Conservation (phyloP, 1,284 basidiomycete genomes). For the Pyrrhoderma lamaoense region DNA sequence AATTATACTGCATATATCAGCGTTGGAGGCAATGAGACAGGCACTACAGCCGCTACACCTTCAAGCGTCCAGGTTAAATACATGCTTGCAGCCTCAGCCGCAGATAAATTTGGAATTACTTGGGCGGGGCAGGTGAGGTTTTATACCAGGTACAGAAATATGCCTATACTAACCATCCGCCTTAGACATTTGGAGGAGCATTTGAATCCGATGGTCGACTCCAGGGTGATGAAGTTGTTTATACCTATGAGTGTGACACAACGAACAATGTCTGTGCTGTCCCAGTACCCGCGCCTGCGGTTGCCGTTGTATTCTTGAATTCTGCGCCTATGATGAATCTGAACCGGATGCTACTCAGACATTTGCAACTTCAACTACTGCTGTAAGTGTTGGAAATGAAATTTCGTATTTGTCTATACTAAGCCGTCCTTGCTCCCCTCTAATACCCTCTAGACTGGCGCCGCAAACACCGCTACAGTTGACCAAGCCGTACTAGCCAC, state of each 20-base stretch:
- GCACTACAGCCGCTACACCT: conserved; percentile 17
- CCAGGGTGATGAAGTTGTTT: conserved; percentile 41
- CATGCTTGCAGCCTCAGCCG: conserved; percentile 23
- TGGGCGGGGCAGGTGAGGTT: conserved; percentile 30
- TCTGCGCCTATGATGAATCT: conserved; percentile 35
- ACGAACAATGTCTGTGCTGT: conserved; percentile 47
- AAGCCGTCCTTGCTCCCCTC: not conserved
- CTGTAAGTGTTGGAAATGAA: conserved; percentile 2
- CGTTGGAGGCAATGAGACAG: conserved; percentile 21
- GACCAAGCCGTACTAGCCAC: conserved; percentile 35
- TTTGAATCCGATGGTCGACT: conserved; percentile 49
- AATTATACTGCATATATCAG: conserved; percentile 24
- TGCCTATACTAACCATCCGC: too few relatives aligned
- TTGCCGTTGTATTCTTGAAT: conserved; percentile 68
- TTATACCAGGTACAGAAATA: not conserved
- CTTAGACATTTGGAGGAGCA: conserved; percentile 34
- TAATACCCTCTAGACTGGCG: conserved; percentile 29
- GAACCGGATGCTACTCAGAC: conserved; percentile 36
- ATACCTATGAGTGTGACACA: conserved; percentile 46
- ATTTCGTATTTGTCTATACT: not conserved
- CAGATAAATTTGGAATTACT: conserved; percentile 36
- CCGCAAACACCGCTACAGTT: conserved; percentile 39
- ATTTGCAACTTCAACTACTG: conserved; percentile 44
- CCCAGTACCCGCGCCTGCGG: conserved; percentile 61
- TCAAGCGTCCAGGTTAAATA: conserved; percentile 21